A percentile compares a stretch with the other conserved stretches of the same genome.
phyloP scores from a whole-genome alignment of 805 yeast genomes.

The Kodamaea kaohsiungensis region DNA sequence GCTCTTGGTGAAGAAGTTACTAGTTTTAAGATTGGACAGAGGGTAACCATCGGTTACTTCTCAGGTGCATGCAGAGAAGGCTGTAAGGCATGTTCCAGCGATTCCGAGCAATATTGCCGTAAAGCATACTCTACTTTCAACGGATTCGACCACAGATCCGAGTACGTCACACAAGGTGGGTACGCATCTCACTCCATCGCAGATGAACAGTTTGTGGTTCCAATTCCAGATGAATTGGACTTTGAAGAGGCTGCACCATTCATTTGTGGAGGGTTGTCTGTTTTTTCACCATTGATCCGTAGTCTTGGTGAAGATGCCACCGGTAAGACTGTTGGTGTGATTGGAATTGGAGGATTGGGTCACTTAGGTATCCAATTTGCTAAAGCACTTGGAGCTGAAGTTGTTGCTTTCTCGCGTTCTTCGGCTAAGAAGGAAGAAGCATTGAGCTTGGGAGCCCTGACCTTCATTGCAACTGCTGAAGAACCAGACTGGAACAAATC shows the following conservation, averaged over 20 bases:
- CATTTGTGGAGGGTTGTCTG: conserved; percentile 59
- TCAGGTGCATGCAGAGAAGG: conserved; percentile 53
- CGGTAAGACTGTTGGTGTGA: conserved; percentile 54
- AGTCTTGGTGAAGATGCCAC: conserved; percentile 32
- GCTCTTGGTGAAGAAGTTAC: conserved; percentile 57
- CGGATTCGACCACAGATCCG: conserved; percentile 32
- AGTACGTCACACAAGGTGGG: conserved; percentile 47
- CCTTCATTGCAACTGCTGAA: conserved; percentile 50
- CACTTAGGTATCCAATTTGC: conserved; percentile 62
- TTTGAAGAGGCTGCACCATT: conserved; percentile 50
- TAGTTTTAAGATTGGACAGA: conserved; percentile 59
- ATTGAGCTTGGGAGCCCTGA: conserved; percentile 53
- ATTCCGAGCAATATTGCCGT: conserved; percentile 51
- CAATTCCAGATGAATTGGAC: conserved; percentile 49
- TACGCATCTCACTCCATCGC: conserved; percentile 50
- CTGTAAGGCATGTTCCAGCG: conserved; percentile 52
- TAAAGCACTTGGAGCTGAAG: conserved; percentile 63
- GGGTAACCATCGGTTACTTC: conserved; percentile 81
- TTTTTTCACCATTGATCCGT: conserved; percentile 51
- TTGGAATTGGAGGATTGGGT: conserved; percentile 70
- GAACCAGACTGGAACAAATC: conserved; percentile 32
- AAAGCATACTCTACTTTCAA: conserved; percentile 54
- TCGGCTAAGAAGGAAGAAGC: conserved; percentile 53
- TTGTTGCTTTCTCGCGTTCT: conserved; percentile 54
- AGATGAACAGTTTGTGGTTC: conserved; percentile 45